A percentile compares a stretch with the other conserved stretches of the same genome.
Conservation (phyloP, 2,329 filamentous ascomycete species). For the Sclerotinia subarctica region DNA sequence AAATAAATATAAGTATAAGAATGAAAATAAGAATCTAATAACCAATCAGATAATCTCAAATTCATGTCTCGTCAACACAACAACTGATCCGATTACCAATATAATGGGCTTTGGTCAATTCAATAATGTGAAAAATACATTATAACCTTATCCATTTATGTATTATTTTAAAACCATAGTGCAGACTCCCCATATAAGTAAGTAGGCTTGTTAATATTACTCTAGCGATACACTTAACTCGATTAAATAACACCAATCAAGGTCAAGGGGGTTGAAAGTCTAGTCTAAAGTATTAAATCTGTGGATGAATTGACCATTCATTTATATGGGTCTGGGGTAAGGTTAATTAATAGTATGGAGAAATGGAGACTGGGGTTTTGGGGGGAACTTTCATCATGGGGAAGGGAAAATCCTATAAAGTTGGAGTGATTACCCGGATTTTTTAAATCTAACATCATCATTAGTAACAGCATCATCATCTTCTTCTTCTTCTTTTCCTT, state of each 20-base stretch:
- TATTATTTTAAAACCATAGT: background rate
- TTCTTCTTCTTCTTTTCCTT: background rate
- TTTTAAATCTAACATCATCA: background rate
- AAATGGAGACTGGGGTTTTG: background rate
- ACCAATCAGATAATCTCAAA: background rate
- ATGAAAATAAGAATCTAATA: background rate
- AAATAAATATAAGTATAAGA: too few relatives aligned
- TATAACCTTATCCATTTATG: background rate
- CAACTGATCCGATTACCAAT: too few relatives aligned
- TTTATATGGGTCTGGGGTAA: constrained; percentile 8
- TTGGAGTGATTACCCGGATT: background rate
- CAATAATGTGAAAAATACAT: background rate
- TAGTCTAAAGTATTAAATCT: background rate
- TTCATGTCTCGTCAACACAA: background rate
- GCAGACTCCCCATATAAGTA: background rate
- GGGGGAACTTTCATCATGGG: background rate
- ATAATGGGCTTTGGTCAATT: background rate
- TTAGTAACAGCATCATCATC: background rate
- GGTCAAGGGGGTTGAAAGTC: background rate
- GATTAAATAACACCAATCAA: too few relatives aligned
- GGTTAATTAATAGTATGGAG: background rate
- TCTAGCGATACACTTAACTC: too few relatives aligned
- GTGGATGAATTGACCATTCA: background rate
- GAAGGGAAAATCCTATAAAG: constrained; percentile 7
- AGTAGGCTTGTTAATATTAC: background rate